Percentiles rank a stretch among this genome's conserved stretches.
phyloP scores from a whole-genome alignment of 2,329 filamentous ascomycete species.

The Cercospora nicotianae region DNA sequence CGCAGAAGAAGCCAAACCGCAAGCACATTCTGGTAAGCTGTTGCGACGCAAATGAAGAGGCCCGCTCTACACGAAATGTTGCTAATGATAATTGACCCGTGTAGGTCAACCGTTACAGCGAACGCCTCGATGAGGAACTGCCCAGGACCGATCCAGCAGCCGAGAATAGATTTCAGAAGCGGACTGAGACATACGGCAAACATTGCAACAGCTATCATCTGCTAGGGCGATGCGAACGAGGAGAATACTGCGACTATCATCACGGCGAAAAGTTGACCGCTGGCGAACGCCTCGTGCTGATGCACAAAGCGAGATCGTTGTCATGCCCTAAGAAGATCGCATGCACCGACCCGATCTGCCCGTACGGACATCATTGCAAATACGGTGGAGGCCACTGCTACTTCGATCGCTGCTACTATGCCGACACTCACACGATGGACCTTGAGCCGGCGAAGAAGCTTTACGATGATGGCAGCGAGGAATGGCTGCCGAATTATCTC shows the following conservation, averaged over 20 bases:
- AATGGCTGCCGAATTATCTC: constrained; percentile 32
- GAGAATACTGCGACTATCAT: constrained; percentile 45
- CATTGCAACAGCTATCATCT: constrained; percentile 44
- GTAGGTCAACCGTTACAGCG: constrained; percentile 42
- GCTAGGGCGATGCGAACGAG: constrained; percentile 42
- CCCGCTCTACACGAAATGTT: too few relatives aligned
- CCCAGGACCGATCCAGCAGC: constrained; percentile 34
- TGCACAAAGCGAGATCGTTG: constrained; percentile 45
- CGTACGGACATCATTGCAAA: constrained; percentile 46
- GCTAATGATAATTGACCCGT: background rate
- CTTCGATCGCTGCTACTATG: constrained; percentile 43
- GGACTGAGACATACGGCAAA: constrained; percentile 36
- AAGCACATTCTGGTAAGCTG: constrained; percentile 40
- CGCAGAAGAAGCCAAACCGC: constrained; percentile 34
- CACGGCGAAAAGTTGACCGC: constrained; percentile 44
- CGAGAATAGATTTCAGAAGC: constrained; percentile 33
- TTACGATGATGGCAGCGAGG: constrained; percentile 35
- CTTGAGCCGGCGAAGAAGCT: constrained; percentile 32
- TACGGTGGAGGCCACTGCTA: constrained; percentile 40
- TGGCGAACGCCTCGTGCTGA: constrained; percentile 43
- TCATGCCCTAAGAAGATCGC: constrained; percentile 38
- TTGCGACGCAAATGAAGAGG: background rate
- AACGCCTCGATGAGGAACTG: constrained; percentile 46
- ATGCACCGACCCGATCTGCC: constrained; percentile 35
- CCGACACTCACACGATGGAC: constrained; percentile 39